These are phyloP conservation scores for Oxyria digyna DNA, from an alignment of 148 eudicot genomes.

Conservation along the genomic window DNA sequence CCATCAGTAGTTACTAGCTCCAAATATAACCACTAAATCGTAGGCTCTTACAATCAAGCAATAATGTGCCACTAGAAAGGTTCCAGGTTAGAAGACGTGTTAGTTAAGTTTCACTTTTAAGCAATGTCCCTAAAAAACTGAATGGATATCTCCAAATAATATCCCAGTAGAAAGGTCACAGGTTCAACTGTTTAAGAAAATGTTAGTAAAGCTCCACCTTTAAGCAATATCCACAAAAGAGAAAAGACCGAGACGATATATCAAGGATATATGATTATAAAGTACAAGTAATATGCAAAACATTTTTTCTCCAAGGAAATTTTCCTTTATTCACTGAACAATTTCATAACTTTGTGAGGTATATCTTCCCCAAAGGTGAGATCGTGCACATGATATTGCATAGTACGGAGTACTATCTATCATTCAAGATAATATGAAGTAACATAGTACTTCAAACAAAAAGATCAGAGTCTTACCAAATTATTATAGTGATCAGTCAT, in stretches of 20 bases:
- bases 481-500: constrained; percentile 39
- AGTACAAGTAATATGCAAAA: not conserved
- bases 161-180: too few relatives aligned
- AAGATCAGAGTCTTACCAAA: constrained; percentile 22
- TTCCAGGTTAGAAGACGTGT: not conserved
- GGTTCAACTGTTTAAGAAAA: too few relatives aligned
- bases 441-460: not conserved
- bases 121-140: not conserved
- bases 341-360: not conserved
- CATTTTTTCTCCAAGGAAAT: not conserved
- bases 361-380: not conserved
- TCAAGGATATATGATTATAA: not conserved
- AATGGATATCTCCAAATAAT: too few relatives aligned
- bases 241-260: too few relatives aligned
- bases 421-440: not conserved
- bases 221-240: too few relatives aligned
- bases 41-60: not conserved
- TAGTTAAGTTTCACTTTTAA: not conserved
- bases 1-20: not conserved
- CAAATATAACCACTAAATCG: not conserved
- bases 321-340: not conserved
- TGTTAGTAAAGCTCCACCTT: too few relatives aligned
- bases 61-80: not conserved
- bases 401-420: too few relatives aligned
- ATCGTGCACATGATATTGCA: not conserved